Evolutionary conservation across 352 stramenopile species (phyloP), one percentile per base, ranked within the genome.

Genomic region (Phytophthora idaei): DNA sequence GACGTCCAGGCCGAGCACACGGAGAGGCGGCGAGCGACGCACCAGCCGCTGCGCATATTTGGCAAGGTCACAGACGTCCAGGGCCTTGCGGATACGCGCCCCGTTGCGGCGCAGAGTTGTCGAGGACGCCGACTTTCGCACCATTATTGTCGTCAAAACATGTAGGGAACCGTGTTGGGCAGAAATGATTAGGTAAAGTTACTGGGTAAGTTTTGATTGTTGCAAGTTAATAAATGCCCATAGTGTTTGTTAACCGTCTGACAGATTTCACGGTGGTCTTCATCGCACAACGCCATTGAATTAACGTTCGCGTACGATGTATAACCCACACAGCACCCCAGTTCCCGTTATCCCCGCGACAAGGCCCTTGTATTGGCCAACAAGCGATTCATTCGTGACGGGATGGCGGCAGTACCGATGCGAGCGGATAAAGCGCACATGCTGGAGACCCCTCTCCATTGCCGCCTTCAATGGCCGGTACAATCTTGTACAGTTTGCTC

Each of bases 1-100:
- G 73, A 94, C 77, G 61, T 95, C 88, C 11, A 95, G 74, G 0
- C 85, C 88, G 4, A 95, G 80, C 41, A 94, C 75, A 42, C 83
- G 85, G 47, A 89, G 52, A 32, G 77, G 64, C 2, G 70, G 72
- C 4, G 62, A 77, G 21, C 32, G 45, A 46, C 29, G 74, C 34
- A 82, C 31, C 48, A 89, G 53, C n/a, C 60, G 47, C 36, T 76
- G 59, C 32, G 64, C 53, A 57, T 65, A 50, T 28, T 46, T 29
- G 4, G 27, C 67, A 6, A 83, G 46, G 41, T 70, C 61, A 46
- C 71, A 74, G 9, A 63, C 65, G 32, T 72, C 59, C 21, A 92
- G 73, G n/a, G 83, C 79, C 28, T 76, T 80, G 51, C 81, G 76
- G 56, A 92, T 77, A 27, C 84, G 80, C 68, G 67, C 64, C 11